A percentile compares a stretch with the other conserved stretches of the same genome.
Evolutionary conservation across 2,329 filamentous ascomycete genomes (phyloP).

Genomic region (Lachnellula suecica): DNA sequence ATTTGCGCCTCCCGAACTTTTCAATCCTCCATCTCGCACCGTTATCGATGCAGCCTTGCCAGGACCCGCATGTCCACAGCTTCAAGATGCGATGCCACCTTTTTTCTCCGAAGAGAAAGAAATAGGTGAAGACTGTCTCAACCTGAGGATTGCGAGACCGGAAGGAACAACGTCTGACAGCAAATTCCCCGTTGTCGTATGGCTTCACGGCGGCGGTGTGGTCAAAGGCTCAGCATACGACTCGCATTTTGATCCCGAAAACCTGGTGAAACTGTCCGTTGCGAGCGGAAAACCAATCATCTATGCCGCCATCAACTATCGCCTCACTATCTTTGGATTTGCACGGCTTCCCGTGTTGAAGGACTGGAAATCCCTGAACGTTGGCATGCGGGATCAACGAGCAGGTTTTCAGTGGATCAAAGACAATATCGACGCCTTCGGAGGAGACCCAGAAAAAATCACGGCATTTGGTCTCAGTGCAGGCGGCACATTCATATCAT

Average conservation of each 20-base stretch:
- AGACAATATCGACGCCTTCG: constrained; percentile 4
- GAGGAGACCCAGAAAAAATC: background rate
- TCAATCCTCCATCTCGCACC: background rate
- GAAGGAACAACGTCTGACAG: too few relatives aligned
- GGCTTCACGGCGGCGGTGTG: too few relatives aligned
- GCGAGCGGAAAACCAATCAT: constrained; percentile 3
- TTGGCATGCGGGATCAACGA: constrained; percentile 10
- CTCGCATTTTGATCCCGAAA: too few relatives aligned
- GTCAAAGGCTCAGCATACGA: too few relatives aligned
- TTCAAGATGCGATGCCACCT: constrained; percentile 1
- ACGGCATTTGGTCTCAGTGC: background rate
- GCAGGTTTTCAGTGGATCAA: constrained; percentile 3
- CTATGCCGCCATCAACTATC: constrained; percentile 3
- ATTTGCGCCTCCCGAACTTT: constrained; percentile 4
- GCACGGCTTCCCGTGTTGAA: background rate
- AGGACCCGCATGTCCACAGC: constrained; percentile 5
- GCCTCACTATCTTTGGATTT: constrained; percentile 8
- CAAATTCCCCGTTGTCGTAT: too few relatives aligned
- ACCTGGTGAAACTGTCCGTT: too few relatives aligned
- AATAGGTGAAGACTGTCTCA: too few relatives aligned
- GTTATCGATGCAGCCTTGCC: constrained; percentile 1
- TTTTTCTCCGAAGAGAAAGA: background rate
- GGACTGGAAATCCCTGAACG: constrained; percentile 3
- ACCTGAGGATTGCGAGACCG: too few relatives aligned
- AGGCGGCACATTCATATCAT: background rate